Conservation (phyloP, 2,329 filamentous ascomycete species). For the Coniochaeta sp. region DNA sequence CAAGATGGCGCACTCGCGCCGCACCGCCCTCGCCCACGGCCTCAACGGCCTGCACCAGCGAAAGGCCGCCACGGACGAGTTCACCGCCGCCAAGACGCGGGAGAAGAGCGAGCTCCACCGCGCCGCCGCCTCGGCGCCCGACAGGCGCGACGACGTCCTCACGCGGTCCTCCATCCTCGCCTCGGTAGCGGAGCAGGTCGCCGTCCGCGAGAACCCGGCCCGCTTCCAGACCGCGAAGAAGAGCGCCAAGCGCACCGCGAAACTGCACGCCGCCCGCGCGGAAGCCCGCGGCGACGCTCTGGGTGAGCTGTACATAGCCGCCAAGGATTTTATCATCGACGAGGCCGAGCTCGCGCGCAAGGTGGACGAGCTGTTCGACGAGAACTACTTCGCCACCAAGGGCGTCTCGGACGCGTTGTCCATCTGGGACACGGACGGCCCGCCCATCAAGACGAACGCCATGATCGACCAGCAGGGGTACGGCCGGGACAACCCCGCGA, state of each 20-base stretch:
- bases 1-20: slow-evolving; percentile 63
- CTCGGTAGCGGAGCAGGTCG: slow-evolving; percentile 39
- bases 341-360: slow-evolving; percentile 68
- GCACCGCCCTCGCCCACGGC: slow-evolving; percentile 65
- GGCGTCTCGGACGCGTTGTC: slow-evolving; percentile 30
- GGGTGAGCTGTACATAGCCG: slow-evolving; percentile 85
- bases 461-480: slow-evolving; percentile 18
- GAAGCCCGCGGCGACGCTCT: slow-evolving; percentile 62
- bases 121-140: slow-evolving; percentile 51
- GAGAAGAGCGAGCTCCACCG: slow-evolving; percentile 40
- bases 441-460: slow-evolving; percentile 35
- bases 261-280: slow-evolving; percentile 41
- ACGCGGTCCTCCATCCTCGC: slow-evolving; percentile 61
- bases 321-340: slow-evolving; percentile 76
- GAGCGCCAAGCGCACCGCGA: slow-evolving; percentile 31
- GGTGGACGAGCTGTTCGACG: slow-evolving; percentile 71
- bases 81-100: slow-evolving; percentile 21
- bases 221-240: slow-evolving; percentile 48
- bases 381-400: slow-evolving; percentile 42
- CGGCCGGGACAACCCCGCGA: background rate
- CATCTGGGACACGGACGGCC: slow-evolving; percentile 43
- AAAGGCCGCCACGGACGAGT: slow-evolving; percentile 39
- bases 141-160: slow-evolving; percentile 68
- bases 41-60: slow-evolving; percentile 63
- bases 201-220: slow-evolving; percentile 53